These are phyloP conservation scores for Ustilago crameri DNA, from an alignment of 1,284 basidiomycete species.

Conservation along the genomic window DNA sequence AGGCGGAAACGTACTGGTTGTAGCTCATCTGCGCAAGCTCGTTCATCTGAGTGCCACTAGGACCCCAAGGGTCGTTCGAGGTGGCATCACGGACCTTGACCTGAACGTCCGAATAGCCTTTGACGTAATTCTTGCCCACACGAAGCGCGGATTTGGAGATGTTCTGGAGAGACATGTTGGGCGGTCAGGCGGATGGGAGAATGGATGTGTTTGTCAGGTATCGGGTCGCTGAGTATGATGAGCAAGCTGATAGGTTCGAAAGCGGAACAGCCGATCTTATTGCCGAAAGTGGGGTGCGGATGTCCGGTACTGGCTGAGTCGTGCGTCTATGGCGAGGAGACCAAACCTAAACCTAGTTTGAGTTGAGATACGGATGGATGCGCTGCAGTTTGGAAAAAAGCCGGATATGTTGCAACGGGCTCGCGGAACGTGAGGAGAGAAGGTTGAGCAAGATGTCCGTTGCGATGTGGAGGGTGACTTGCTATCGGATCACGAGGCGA, in stretches of 20 bases:
- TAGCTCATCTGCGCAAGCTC: constrained; percentile 97
- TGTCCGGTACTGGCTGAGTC: neutral
- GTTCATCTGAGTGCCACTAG: constrained; percentile 95
- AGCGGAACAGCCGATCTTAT: neutral
- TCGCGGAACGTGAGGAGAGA: neutral
- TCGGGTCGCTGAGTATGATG: neutral
- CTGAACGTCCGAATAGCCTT: constrained; percentile 73
- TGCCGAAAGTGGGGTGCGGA: neutral
- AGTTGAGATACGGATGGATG: neutral
- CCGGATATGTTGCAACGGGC: neutral
- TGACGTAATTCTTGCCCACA: constrained; percentile 68
- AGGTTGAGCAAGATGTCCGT: neutral
- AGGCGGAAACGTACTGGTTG: constrained; percentile 81
- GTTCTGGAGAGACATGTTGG: constrained; percentile 64
- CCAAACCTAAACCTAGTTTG: neutral
- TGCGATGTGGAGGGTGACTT: neutral
- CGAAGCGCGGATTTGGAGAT: constrained; percentile 65
- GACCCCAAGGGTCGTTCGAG: constrained; percentile 99
- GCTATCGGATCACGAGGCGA: neutral
- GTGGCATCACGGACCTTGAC: constrained; percentile 97
- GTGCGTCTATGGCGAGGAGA: neutral
- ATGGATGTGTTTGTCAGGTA: neutral
- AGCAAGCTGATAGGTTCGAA: neutral
- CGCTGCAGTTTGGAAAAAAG: neutral
- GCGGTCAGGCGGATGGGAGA: too few relatives aligned